Conservation (phyloP, 2,329 filamentous ascomycete species). For the Metarhizium sp. region DNA sequence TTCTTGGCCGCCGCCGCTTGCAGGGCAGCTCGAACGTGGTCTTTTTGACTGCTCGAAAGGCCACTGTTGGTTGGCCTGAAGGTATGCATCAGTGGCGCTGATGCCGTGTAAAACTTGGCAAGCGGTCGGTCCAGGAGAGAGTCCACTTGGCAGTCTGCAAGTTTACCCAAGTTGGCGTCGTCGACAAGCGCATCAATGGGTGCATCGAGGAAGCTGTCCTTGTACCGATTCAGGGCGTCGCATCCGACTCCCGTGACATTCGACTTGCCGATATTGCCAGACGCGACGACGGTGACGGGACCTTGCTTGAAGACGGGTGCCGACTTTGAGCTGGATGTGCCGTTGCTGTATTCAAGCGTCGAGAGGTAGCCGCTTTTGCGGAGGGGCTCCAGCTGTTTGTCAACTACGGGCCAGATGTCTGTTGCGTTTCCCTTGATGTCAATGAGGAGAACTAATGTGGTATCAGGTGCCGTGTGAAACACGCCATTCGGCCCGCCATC, state of each 20-base stretch:
- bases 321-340: constrained; percentile 28
- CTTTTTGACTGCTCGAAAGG: constrained; percentile 31
- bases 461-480: constrained; percentile 40
- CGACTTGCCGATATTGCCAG: constrained; percentile 36
- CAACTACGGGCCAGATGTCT: constrained; percentile 16
- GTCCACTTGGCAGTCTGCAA: constrained; percentile 2
- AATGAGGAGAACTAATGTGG: constrained; percentile 52
- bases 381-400: constrained; percentile 40
- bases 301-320: constrained; percentile 23
- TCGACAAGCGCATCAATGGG: constrained; percentile 36
- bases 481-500: constrained; percentile 43
- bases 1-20: constrained; percentile 38
- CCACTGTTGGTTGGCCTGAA: constrained; percentile 35
- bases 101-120: constrained; percentile 58
- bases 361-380: constrained; percentile 47
- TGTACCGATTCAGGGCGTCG: constrained; percentile 10
- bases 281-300: constrained; percentile 58
- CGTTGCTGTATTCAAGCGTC: constrained; percentile 29
- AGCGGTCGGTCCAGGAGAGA: constrained; percentile 26
- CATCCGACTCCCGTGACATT: constrained; percentile 5
- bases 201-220: constrained; percentile 59
- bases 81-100: constrained; percentile 40
- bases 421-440: constrained; percentile 49
- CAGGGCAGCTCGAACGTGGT: constrained; percentile 33
- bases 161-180: neutral